Conservation (phyloP, 768 basidiomycete genomes). For the Kwoniella newhampshirensis region DNA sequence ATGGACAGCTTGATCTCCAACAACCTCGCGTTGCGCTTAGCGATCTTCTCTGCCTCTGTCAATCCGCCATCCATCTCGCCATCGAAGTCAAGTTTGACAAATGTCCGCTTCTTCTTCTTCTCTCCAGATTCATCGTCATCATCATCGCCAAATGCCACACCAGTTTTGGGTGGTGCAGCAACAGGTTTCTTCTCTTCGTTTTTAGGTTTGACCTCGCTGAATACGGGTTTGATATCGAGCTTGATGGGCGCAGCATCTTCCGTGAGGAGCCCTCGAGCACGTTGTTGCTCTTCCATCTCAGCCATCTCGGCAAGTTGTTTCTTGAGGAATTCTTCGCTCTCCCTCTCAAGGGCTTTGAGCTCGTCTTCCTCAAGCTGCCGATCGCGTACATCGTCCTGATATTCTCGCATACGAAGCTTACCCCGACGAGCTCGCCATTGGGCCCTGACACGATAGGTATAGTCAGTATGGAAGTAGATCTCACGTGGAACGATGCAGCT, state of each 20-base stretch:
- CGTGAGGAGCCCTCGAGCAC: slow-evolving; percentile 81
- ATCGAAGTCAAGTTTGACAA: slow-evolving; percentile 75
- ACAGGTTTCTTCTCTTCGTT: slow-evolving; percentile 53
- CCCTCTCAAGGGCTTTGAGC: slow-evolving; percentile 78
- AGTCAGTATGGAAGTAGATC: no score
- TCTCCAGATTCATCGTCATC: slow-evolving; percentile 77
- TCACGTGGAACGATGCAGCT: slow-evolving; percentile 42
- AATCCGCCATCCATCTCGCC: slow-evolving; percentile 17
- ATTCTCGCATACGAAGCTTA: slow-evolving; percentile 71
- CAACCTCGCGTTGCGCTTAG: slow-evolving; percentile 74
- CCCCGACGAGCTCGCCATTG: slow-evolving; percentile 82
- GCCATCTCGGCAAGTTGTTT: slow-evolving; percentile 96
- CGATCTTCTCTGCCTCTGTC: slow-evolving; percentile 65
- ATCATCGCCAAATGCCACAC: slow-evolving; percentile 67
- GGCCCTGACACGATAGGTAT: slow-evolving; percentile 56
- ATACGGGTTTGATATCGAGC: slow-evolving; percentile 63
- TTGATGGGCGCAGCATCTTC: slow-evolving; percentile 90
- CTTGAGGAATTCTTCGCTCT: slow-evolving; percentile 90
- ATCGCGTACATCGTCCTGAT: slow-evolving; percentile 75
- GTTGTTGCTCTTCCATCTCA: slow-evolving; percentile 82
- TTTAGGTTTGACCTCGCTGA: slow-evolving; percentile 59
- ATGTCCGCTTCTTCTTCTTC: slow-evolving; percentile 76
- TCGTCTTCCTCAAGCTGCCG: slow-evolving; percentile 80
- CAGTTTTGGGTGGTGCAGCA: slow-evolving; percentile 25
- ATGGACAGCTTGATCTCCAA: slow-evolving; percentile 74